Base-by-base conservation (phyloP, 2,329 filamentous ascomycete genomes). In the Neurospora sp. region DNA sequence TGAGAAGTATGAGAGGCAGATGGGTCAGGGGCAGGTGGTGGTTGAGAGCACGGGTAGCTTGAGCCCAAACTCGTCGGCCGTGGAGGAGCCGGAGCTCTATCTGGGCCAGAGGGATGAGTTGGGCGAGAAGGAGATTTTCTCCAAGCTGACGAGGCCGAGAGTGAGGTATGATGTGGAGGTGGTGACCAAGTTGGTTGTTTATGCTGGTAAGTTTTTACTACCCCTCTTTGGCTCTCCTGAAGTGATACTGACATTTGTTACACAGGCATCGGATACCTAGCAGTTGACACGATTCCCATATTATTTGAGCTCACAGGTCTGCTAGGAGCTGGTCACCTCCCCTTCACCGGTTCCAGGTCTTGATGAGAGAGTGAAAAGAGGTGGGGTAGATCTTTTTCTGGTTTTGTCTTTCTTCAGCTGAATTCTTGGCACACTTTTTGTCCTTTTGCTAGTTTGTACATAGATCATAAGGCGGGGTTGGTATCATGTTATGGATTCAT, bases 121-220 rank as follows among this genome's bases (percentile, higher is more conserved):
- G 36, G 89, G 89, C 67, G 90, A 93, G 78, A 86, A 85, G 74
- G 91, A 96, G 78, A 90, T 98, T 79, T 97, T 98, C 79, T 91
- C 90, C 66, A 89, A 86, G 77, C 84, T 98, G 69, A 90, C 93
- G 73, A 93, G 91, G 81, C 93, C 96, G 67, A 89, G 96, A 74
- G 94, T 97, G 71, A 86, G 94, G 75, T 99, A 98, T 77, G 96
- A 99, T 80, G 95, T 98, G n/a, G 96, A 99, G 80, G 95, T 99
- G 46, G 91, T 99, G 43, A 98, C 96, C 5, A 98, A 97, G 81
- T 81, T 99, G 72, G 91, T 99, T 76, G 93, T 99, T 33, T 99
- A 99, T 82, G 87, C 91, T 71, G 96, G 95, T 93, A 68, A 40
- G 73, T 36, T 36, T 76, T 19, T 66, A 68, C 66, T 33, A 10